These are phyloP conservation scores for Arctium minus DNA, from an alignment of 129 eudicot species.

Conservation along the genomic window DNA sequence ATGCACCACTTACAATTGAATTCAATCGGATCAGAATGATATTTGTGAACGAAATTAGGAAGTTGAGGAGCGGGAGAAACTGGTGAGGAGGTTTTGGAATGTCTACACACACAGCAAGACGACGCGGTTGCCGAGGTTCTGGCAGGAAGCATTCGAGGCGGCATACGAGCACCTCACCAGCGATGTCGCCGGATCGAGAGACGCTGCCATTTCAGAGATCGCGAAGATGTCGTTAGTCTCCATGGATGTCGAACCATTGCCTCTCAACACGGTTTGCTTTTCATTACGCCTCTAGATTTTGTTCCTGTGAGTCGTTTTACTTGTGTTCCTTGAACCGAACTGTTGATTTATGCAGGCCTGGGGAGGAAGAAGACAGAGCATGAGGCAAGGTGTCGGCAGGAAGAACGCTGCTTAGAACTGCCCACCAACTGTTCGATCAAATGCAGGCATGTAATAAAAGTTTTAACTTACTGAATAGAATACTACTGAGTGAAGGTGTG, in stretches of 20 bases:
- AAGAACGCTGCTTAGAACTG: slow-evolving; percentile 13
- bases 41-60: slow-evolving; percentile 40
- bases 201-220: slow-evolving; percentile 65
- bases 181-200: slow-evolving; percentile 42
- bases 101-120: slow-evolving; percentile 61
- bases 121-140: slow-evolving; percentile 58
- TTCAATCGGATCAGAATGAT: not conserved
- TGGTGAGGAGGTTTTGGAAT: slow-evolving; percentile 85
- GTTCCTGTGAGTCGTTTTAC: not conserved
- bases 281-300: not conserved
- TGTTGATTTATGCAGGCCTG: slow-evolving; percentile 6
- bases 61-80: slow-evolving; percentile 81
- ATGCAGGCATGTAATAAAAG: slow-evolving; percentile 12
- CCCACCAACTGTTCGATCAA: slow-evolving; percentile 15
- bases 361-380: slow-evolving; percentile 19
- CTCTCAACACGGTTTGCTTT: slow-evolving; percentile 29
- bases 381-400: slow-evolving; percentile 22
- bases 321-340: not conserved
- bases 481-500: slow-evolving; percentile 22
- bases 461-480: not conserved
- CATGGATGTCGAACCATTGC: slow-evolving; percentile 34
- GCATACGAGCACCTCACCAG: slow-evolving; percentile 72
- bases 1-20: not conserved
- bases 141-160: slow-evolving; percentile 84
- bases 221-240: slow-evolving; percentile 79